Evolutionary conservation across 768 basidiomycete genomes (phyloP).

Genomic region (Mycena crocata): DNA sequence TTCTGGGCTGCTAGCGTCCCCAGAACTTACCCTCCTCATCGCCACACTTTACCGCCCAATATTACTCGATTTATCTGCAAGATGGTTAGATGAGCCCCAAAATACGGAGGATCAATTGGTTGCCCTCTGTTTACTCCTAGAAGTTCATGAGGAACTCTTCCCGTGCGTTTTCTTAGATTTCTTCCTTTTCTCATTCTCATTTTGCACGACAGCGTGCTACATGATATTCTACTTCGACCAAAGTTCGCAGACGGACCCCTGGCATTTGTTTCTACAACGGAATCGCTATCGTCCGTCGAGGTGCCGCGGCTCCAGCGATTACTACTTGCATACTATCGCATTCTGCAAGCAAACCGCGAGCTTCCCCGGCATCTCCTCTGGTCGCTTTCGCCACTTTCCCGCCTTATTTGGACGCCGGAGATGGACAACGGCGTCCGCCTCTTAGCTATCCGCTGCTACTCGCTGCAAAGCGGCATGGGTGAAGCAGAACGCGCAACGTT

Average conservation of each 20-base stretch:
- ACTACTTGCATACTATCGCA: constrained; percentile 84
- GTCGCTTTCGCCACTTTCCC: constrained; percentile 66
- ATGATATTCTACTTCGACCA: constrained; percentile 58
- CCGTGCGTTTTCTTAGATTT: constrained; percentile 59
- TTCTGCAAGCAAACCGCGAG: constrained; percentile 78
- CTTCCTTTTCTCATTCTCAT: constrained; percentile 16
- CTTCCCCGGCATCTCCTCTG: constrained; percentile 74
- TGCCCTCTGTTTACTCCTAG: constrained; percentile 72
- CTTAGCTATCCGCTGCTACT: constrained; percentile 83
- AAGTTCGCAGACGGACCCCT: constrained; percentile 66
- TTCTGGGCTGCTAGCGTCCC: constrained; percentile 69
- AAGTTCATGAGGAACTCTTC: constrained; percentile 78
- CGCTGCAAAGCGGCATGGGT: constrained; percentile 80
- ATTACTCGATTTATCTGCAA: constrained; percentile 80
- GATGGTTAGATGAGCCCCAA: constrained; percentile 76
- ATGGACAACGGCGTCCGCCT: constrained; percentile 73
- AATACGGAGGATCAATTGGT: constrained; percentile 63
- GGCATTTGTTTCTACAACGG: constrained; percentile 50
- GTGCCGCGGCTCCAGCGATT: constrained; percentile 68
- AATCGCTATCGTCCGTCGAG: constrained; percentile 50
- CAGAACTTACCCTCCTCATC: constrained; percentile 72
- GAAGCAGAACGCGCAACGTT: constrained; percentile 78
- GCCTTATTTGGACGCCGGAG: constrained; percentile 54
- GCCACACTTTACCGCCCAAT: constrained; percentile 81
- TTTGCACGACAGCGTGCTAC: constrained; percentile 60